Conservation (phyloP, 2,329 filamentous ascomycete species). For the Biscogniauxia marginata region DNA sequence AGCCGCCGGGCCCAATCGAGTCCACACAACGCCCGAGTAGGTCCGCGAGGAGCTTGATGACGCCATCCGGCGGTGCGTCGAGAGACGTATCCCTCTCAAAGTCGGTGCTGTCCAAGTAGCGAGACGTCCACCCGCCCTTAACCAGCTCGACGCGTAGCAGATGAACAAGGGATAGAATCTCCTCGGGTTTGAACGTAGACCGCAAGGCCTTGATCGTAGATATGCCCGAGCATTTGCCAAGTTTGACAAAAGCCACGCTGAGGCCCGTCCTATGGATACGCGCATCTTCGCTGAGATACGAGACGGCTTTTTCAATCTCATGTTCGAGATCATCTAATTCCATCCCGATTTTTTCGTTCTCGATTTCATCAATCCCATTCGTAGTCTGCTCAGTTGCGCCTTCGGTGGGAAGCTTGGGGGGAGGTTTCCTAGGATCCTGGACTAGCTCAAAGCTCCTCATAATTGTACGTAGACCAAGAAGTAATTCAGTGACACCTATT, state of each 20-base stretch:
- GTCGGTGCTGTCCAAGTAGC: conserved; percentile 61
- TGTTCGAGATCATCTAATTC: conserved; percentile 61
- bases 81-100: conserved; percentile 46
- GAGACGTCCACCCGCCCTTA: conserved; percentile 72
- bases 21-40: conserved; percentile 73
- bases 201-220: conserved; percentile 64
- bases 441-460: conserved; percentile 68
- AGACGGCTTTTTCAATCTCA: conserved; percentile 67
- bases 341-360: conserved; percentile 43
- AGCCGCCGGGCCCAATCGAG: conserved; percentile 71
- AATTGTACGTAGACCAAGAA: conserved; percentile 63
- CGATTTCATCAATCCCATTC: conserved; percentile 26
- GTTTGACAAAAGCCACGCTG: conserved; percentile 66
- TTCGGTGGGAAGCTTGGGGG: conserved; percentile 32
- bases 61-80: conserved; percentile 59
- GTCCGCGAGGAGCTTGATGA: conserved; percentile 69
- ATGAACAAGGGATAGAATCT: conserved; percentile 70
- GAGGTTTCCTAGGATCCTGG: conserved; percentile 39
- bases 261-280: conserved; percentile 62
- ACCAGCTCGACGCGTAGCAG: conserved; percentile 71
- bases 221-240: conserved; percentile 62
- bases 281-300: conserved; percentile 64
- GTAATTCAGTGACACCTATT: conserved; percentile 64
- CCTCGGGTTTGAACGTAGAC: conserved; percentile 60
- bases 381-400: conserved; percentile 24